Percentiles rank a stretch among this genome's conserved stretches.
These are phyloP conservation scores for Podila minutissima DNA, from an alignment of 192 early-diverging fungal species.

Conservation along the genomic window DNA sequence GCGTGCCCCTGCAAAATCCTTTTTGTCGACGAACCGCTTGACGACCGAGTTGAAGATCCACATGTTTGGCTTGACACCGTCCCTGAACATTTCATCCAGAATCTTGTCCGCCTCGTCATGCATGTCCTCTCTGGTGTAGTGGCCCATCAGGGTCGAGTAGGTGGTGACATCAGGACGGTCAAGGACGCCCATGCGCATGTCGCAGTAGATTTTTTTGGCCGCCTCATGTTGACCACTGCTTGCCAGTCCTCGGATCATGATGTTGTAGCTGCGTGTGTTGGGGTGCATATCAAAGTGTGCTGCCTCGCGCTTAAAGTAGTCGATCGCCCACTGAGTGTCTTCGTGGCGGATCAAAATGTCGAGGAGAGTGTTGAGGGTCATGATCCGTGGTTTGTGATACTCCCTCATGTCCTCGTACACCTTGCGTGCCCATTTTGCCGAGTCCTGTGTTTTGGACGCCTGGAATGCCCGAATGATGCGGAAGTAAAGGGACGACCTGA, in stretches of 20 bases:
- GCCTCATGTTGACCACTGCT: not conserved
- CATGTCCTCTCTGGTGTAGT: slow-evolving; percentile 20
- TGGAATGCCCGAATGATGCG: slow-evolving; percentile 25
- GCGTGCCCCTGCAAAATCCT: slow-evolving; percentile 16
- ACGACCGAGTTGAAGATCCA: slow-evolving; percentile 41
- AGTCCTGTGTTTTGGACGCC: slow-evolving; percentile 1
- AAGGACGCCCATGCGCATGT: slow-evolving; percentile 23
- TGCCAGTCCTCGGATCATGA: slow-evolving; percentile 33
- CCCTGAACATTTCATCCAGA: slow-evolving; percentile 32
- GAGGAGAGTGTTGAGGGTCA: slow-evolving; percentile 23
- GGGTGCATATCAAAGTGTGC: not conserved
- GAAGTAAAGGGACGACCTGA: slow-evolving; percentile 12
- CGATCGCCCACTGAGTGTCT: slow-evolving; percentile 13
- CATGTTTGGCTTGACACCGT: slow-evolving; percentile 37
- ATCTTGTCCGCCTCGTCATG: slow-evolving; percentile 18
- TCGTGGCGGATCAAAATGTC: slow-evolving; percentile 33
- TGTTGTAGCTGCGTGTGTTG: slow-evolving; percentile 26
- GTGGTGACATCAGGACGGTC: slow-evolving; percentile 20
- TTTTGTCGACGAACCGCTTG: slow-evolving; percentile 27
- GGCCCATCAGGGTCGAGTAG: slow-evolving; percentile 37
- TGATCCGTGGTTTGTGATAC: slow-evolving; percentile 4
- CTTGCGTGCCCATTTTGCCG: slow-evolving; percentile 17
- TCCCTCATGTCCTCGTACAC: slow-evolving; percentile 39
- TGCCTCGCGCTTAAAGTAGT: slow-evolving; percentile 13
- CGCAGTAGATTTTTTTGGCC: slow-evolving; percentile 22